These are phyloP conservation scores for Flaveria bidentis DNA, from an alignment of 129 eudicot species.

Conservation along the genomic window DNA sequence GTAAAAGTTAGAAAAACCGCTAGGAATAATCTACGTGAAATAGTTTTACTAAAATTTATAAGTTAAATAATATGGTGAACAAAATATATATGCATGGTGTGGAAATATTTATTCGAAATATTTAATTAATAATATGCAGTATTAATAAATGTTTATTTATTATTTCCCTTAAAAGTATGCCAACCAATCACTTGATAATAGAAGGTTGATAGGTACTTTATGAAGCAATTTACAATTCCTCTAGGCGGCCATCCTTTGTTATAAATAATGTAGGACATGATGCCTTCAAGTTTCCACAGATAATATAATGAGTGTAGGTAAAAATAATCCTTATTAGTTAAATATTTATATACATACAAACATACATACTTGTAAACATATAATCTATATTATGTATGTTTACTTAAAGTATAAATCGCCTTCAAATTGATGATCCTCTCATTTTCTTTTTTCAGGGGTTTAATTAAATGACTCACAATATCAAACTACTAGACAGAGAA, in stretches of 20 bases:
- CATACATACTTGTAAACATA: background rate
- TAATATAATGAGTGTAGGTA: background rate
- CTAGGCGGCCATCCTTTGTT: conserved; percentile 23
- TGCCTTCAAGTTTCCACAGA: conserved; percentile 15
- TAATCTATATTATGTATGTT: background rate
- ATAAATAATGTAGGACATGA: conserved; percentile 25
- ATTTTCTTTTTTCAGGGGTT: too few relatives aligned
- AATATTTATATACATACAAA: background rate
- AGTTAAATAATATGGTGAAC: background rate
- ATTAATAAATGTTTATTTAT: background rate
- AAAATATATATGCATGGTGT: background rate
- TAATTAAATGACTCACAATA: too few relatives aligned
- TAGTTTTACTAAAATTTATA: background rate
- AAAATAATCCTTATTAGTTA: background rate
- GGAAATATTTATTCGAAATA: background rate
- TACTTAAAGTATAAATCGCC: too few relatives aligned
- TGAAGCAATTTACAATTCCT: conserved; percentile 26
- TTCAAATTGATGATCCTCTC: too few relatives aligned
- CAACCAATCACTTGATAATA: conserved; percentile 28
- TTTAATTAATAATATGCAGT: background rate
- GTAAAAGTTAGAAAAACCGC: background rate
- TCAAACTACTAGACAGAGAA: too few relatives aligned
- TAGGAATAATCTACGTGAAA: background rate
- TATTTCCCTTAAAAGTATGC: conserved; percentile 26
- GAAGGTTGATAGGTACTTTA: conserved; percentile 29